Evolutionary conservation across 176 grass and related monocot species (phyloP).

Genomic region (Lolium rigidum): DNA sequence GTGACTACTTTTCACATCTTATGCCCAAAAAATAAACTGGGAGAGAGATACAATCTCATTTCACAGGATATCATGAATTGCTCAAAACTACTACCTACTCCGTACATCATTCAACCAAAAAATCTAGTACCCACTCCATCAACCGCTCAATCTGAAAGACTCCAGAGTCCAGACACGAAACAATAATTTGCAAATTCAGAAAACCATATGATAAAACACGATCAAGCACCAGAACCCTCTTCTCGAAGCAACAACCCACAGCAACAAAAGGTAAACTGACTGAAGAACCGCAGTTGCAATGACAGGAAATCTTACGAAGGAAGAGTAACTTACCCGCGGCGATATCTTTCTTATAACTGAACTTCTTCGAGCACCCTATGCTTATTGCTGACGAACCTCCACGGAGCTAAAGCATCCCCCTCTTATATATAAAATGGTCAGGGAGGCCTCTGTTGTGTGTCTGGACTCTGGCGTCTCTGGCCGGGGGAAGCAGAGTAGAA

Average conservation of each 20-base stretch:
- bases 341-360: neutral
- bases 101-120: too few relatives aligned
- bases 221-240: neutral
- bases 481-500: neutral
- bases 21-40: neutral
- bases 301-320: neutral
- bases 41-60: neutral
- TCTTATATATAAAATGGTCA: neutral
- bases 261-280: neutral
- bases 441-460: neutral
- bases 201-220: neutral
- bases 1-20: neutral
- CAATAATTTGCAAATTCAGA: neutral
- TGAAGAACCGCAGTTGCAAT: neutral
- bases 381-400: neutral
- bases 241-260: neutral
- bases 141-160: neutral
- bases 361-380: neutral
- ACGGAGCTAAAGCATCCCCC: neutral
- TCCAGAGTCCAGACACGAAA: neutral
- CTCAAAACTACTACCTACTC: neutral
- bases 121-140: neutral
- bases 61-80: neutral
- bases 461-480: neutral
- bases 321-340: neutral